Conservation (phyloP, 2,329 filamentous ascomycete genomes). For the Mollisia scopiformis region DNA sequence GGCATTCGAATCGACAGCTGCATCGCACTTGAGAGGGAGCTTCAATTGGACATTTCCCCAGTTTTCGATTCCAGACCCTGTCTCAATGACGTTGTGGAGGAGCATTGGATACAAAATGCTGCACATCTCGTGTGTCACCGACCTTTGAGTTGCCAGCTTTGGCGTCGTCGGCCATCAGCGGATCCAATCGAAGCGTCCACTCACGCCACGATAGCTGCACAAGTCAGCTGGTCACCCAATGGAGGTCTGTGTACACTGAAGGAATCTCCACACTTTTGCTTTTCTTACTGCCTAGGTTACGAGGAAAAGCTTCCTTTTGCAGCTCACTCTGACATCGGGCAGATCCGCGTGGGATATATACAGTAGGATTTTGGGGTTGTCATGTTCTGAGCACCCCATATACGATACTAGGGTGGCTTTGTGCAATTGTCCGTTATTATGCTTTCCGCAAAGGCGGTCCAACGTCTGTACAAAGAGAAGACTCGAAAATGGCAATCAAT, state of each 20-base stretch:
- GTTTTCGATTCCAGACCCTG: background rate
- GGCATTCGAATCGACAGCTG: too few relatives aligned
- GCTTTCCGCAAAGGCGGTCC: too few relatives aligned
- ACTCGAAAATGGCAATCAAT: too few relatives aligned
- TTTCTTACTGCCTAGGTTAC: background rate
- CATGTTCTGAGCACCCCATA: too few relatives aligned
- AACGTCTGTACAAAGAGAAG: too few relatives aligned
- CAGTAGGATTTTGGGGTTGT: too few relatives aligned
- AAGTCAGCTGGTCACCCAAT: background rate
- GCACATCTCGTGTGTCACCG: conserved; percentile 9
- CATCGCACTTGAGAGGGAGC: conserved; percentile 4
- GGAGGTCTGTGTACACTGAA: background rate
- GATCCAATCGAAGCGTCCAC: conserved; percentile 5
- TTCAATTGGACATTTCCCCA: conserved; percentile 10
- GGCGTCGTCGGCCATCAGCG: background rate
- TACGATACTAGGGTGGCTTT: too few relatives aligned
- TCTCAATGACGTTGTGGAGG: background rate
- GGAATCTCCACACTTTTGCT: background rate
- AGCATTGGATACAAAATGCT: conserved; percentile 2
- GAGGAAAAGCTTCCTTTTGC: background rate
- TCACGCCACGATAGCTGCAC: conserved; percentile 7
- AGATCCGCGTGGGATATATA: background rate
- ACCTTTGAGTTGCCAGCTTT: background rate
- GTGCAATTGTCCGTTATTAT: too few relatives aligned
- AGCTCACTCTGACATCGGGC: background rate